Conservation (phyloP, 192 early-diverging fungal genomes). For the Podila epigama region DNA sequence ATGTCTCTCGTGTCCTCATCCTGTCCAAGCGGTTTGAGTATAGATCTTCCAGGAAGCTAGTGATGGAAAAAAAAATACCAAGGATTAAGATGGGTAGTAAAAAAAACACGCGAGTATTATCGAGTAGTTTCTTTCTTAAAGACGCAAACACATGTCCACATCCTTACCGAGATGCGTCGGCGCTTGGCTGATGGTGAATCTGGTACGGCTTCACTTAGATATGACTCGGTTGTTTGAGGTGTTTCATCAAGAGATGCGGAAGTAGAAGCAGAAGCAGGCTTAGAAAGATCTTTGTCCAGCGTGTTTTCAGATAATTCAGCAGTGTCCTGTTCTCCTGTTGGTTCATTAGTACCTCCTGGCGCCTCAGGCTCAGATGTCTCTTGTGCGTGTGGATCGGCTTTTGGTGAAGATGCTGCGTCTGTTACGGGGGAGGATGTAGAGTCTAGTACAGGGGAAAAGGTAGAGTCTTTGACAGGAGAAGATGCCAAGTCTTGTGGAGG, state of each 20-base stretch:
- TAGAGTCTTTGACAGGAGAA: no score
- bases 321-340: background rate
- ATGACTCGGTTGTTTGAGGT: background rate
- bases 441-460: no score
- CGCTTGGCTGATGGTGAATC: background rate
- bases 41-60: constrained; percentile 43
- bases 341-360: no score
- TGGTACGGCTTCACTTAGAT: background rate
- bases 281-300: background rate
- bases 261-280: no score
- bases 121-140: background rate
- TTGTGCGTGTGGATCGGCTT: no score
- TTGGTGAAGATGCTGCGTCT: no score
- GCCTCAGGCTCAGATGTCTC: no score
- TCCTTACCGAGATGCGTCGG: background rate
- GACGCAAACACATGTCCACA: background rate
- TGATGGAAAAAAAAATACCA: background rate
- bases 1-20: constrained; percentile 12
- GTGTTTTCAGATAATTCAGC: background rate
- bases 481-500: no score
- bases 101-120: background rate
- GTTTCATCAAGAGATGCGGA: no score
- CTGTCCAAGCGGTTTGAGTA: constrained; percentile 17
- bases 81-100: no score
- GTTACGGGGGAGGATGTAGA: no score